Evolutionary conservation across 495 filamentous ascomycete genomes (phyloP), one percentile per base, ranked within the genome.

Genomic region (Margaritispora aquatica): DNA sequence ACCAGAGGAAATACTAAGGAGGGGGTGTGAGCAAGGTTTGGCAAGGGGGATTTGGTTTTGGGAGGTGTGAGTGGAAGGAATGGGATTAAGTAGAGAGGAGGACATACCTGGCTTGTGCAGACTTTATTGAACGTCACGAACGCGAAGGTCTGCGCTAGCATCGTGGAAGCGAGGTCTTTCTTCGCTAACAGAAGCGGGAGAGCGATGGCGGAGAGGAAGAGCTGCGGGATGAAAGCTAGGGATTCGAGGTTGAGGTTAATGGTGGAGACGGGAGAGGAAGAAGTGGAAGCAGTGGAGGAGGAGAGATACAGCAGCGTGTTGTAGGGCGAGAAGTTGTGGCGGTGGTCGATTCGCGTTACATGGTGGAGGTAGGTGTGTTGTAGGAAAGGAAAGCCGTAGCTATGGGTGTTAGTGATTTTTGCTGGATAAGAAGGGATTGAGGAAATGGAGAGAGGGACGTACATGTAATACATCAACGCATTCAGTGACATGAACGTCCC

Each of bases 81-180:
- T 15, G 29, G 29, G 38, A 44, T 34, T 34, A 13, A 41, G 21
- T 1, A 55, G 17, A 22, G 21, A 21, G 53, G 21, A 22, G 41
- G 22, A 46, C 75, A 22, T 83, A 94, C 91, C 82, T 97, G 94
- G 67, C 89, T 93, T 1, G 94, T 98, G 80, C 92, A 96, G 19
- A 98, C 94, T 76, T 98, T 98, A 70, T 98, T 98, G 58, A 96
- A 97, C 4, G 89, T 84, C 5, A 97, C 94, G 71, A 98, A 98
- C 0, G 94, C 88, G 69, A 97, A 96, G 0, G 95, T 97, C 73
- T 98, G 94, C n/a, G 89, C 91, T n/a, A 98, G 80, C 85, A 97
- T 90, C n/a, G 92, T 81, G 1, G 85, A 80, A 0, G 94, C 78
- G 0, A 98, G 78, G 66, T 89, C 84, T 68, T 83, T 88, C 71